Base-by-base conservation (phyloP, 2,329 filamentous ascomycete genomes). In the Penicillium aurantiogriseum region DNA sequence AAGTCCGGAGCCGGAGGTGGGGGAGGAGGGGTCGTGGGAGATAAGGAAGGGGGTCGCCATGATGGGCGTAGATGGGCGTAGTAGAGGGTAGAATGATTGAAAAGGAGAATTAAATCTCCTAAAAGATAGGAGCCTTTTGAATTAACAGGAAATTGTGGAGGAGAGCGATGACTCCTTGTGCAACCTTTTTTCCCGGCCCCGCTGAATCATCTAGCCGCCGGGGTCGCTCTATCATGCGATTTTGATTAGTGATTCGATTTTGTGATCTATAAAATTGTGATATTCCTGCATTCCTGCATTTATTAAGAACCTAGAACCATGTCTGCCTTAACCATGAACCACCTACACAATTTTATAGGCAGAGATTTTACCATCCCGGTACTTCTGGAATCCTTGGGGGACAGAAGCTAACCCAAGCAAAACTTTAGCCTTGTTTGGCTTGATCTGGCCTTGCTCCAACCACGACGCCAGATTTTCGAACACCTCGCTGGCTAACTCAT, bases 1-100 rank as follows among this genome's bases (percentile, higher is more conserved):
- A 55, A 86, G 78, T 56, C 83, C 83, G 53, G 77, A 74, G 38
- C 82, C 83, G 53, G 77, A 74, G 40, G 78, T 66, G 60, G 79
- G 65, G 61, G 76, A 71, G 61, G 77, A 69, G 68, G 75, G 69
- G 69, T 76, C 70, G 54, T 74, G 63, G 45, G 74, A 76, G 63
- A 79, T 67, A 54, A 79, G 69, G 62, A 77, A 73, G 17, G 73
- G 74, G 44, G 76, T 74, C 36, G 76, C 71, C 77, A 79, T 79
- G 62, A 51, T 66, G 63, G 46, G 44, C 33, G n/a, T n/a, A n/a
- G n/a, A n/a, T n/a, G n/a, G n/a, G n/a, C n/a, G n/a, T 39, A 52
- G 40, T 47, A 56, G 44, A 51, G 31, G 19, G 39, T 23, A 19
- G 19, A 60, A 35, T 45, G 19, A 35, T 25, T 44, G n/a, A 19